These are phyloP conservation scores for Aspergillus puulaauensis DNA, from an alignment of 2,329 filamentous ascomycete species.

Conservation along the genomic window DNA sequence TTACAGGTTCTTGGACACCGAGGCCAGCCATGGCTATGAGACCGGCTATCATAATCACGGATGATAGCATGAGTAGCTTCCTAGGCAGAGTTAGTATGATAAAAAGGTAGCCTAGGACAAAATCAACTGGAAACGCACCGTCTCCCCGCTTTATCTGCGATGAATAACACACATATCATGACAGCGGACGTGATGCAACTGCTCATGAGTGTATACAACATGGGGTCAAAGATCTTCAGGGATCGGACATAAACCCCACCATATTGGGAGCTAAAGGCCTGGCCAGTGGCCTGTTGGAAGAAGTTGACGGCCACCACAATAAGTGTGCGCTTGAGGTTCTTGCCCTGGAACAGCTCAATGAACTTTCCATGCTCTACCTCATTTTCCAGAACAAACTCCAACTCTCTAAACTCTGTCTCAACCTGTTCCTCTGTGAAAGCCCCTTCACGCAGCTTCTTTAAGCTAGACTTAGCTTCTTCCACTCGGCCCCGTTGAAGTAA, in stretches of 20 bases:
- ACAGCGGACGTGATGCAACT: neutral
- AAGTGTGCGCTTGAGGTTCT: conserved; percentile 23
- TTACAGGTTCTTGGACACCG: neutral
- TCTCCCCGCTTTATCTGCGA: neutral
- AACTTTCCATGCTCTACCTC: conserved; percentile 21
- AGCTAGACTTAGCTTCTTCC: conserved; percentile 28
- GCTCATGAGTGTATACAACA: neutral
- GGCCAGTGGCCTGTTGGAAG: conserved; percentile 25
- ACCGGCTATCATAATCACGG: neutral
- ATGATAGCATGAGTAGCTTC: neutral
- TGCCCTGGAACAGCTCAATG: conserved; percentile 18
- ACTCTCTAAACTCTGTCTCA: neutral
- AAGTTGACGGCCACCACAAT: conserved; percentile 23
- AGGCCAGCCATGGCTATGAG: neutral
- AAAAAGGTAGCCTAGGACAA: neutral
- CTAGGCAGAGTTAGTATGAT: neutral
- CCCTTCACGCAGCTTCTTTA: conserved; percentile 20
- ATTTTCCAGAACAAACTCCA: conserved; percentile 12
- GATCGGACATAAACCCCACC: conserved; percentile 24
- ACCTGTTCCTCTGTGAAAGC: neutral
- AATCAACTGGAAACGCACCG: neutral
- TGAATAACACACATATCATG: neutral
- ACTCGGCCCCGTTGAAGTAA: conserved; percentile 25
- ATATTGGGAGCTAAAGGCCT: conserved; percentile 20
- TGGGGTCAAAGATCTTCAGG: conserved; percentile 19